Evolutionary conservation across 176 grass and related monocot species (phyloP).

Genomic region (Rhynchospora tenuis): DNA sequence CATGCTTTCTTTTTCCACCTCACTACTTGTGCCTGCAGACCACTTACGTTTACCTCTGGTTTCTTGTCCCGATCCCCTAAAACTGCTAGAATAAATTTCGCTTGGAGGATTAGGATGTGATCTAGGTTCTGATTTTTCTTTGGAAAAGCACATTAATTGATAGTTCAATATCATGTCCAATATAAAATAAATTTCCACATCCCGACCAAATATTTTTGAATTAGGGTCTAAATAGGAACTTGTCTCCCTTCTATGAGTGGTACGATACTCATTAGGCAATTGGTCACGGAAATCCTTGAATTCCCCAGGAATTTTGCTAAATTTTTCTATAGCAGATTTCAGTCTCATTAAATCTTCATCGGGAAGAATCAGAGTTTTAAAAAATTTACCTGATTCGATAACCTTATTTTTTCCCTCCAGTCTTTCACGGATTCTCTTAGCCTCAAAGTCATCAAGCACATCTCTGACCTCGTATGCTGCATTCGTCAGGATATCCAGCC

Average conservation of each 20-base stretch:
- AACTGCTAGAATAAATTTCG: not conserved
- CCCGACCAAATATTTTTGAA: not conserved
- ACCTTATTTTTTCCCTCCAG: not conserved
- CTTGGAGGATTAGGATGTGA: not conserved
- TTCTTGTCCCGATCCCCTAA: too few species aligned
- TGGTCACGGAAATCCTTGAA: not conserved
- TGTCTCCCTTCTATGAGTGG: not conserved
- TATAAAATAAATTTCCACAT: not conserved
- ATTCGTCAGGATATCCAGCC: not conserved
- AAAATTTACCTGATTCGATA: not conserved
- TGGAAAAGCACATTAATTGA: not conserved
- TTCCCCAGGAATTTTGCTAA: not conserved
- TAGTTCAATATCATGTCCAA: not conserved
- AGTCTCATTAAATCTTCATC: not conserved
- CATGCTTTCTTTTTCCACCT: not conserved
- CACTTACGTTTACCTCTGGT: too few species aligned
- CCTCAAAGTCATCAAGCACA: constrained; percentile 31
- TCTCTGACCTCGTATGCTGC: constrained; percentile 16
- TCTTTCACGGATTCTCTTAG: not conserved
- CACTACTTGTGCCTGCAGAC: too few species aligned
- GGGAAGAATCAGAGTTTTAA: not conserved
- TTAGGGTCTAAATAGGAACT: not conserved
- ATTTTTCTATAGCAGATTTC: not conserved
- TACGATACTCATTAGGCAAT: not conserved
- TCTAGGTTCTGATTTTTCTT: not conserved